phyloP scores from a whole-genome alignment of 805 yeast species.

The Candida boleticola region DNA sequence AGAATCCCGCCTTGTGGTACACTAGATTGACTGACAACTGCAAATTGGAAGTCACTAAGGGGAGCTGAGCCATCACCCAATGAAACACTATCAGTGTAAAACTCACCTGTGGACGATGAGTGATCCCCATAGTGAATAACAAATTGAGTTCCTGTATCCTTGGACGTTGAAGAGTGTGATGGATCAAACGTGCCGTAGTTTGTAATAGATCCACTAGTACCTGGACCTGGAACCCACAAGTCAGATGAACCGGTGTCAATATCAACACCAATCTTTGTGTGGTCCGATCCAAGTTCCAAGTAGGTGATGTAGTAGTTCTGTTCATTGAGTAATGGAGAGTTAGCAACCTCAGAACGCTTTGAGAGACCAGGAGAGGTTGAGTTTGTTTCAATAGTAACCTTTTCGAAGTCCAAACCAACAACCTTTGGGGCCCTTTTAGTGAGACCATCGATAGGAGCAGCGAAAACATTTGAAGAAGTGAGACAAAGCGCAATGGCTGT shows the following conservation, averaged over 20 bases:
- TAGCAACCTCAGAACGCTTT: neutral
- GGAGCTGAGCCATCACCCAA: constrained; percentile 3
- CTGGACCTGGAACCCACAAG: constrained; percentile 7
- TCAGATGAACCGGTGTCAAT: constrained; percentile 11
- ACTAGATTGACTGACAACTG: neutral
- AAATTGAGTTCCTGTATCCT: constrained; percentile 29
- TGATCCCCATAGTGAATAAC: constrained; percentile 40
- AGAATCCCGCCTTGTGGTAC: constrained; percentile 3
- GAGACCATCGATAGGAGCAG: constrained; percentile 6
- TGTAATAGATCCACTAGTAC: constrained; percentile 17
- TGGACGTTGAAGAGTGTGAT: constrained; percentile 29
- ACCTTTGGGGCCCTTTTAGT: constrained; percentile 5
- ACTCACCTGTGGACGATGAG: constrained; percentile 40
- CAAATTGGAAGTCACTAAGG: constrained; percentile 6
- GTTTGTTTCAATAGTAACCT: neutral
- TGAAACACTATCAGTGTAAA: constrained; percentile 39
- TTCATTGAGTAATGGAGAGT: constrained; percentile 3
- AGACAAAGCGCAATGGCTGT: constrained; percentile 4
- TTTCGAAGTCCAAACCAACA: constrained; percentile 5
- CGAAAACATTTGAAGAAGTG: neutral
- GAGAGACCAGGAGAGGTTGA: neutral
- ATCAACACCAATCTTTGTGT: constrained; percentile 6
- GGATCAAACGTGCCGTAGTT: constrained; percentile 39
- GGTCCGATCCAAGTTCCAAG: constrained; percentile 6
- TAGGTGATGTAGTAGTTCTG: constrained; percentile 4